These are phyloP conservation scores for Calycina herbarum DNA, from an alignment of 2,329 filamentous ascomycete genomes.

Conservation along the genomic window DNA sequence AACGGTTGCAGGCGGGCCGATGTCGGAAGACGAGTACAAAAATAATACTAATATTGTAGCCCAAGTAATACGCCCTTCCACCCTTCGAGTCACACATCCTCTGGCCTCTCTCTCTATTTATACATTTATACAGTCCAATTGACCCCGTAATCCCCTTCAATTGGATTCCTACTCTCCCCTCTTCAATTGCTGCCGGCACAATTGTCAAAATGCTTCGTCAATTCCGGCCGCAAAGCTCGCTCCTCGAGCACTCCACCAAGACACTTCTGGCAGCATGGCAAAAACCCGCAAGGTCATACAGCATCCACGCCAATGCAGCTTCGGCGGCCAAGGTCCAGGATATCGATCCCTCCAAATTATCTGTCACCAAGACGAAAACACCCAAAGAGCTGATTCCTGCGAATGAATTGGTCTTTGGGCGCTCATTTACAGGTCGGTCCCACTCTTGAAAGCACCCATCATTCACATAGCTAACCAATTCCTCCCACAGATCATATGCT, in stretches of 20 bases:
- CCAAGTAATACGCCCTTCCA: not conserved
- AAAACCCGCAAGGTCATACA: slow-evolving; percentile 46
- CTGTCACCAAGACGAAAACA: slow-evolving; percentile 69
- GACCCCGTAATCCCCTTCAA: not conserved
- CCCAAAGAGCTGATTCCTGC: slow-evolving; percentile 75
- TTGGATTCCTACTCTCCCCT: not conserved
- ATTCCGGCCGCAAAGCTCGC: slow-evolving; percentile 45
- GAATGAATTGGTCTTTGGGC: slow-evolving; percentile 85
- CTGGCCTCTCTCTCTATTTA: not conserved
- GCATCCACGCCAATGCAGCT: slow-evolving; percentile 44
- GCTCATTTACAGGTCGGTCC: slow-evolving; percentile 77
- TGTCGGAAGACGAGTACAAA: not conserved
- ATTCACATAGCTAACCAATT: slow-evolving; percentile 9
- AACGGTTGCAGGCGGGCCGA: not conserved
- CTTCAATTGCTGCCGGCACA: slow-evolving; percentile 6
- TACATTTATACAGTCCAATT: not conserved
- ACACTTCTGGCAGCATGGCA: slow-evolving; percentile 39
- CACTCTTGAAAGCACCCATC: not conserved
- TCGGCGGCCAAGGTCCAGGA: slow-evolving; percentile 53
- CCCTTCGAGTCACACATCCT: not conserved
- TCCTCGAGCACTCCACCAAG: slow-evolving; percentile 37
- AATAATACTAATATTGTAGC: too few species aligned
- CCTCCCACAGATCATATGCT: slow-evolving; percentile 86
- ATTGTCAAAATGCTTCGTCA: slow-evolving; percentile 48
- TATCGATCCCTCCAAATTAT: slow-evolving; percentile 76